Evolutionary conservation across 2,329 filamentous ascomycete genomes (phyloP), one percentile per base, ranked within the genome.

Genomic region (Orbilia brochopaga): DNA sequence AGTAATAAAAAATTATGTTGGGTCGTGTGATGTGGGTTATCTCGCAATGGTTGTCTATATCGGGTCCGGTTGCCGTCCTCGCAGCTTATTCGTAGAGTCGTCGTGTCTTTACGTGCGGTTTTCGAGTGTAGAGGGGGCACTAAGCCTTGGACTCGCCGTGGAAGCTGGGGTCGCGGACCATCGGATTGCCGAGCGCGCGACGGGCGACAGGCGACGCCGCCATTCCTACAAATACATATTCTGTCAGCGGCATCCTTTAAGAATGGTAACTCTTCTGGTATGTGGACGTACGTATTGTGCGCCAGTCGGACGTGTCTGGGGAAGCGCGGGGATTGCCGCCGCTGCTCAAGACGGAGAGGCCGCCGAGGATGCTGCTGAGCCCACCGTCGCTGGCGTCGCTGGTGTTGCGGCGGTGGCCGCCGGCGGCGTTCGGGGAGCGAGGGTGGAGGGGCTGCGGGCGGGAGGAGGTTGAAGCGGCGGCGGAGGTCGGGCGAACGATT

Each of bases 151-250:
- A 53, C 53, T 73, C 69, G 35, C 69, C 56, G 21, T 73, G 61
- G 46, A 73, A 73, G 62, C 69, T 73, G 8, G 69, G 69, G 23
- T 73, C 69, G 32, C 69, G 69, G 24, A 73, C 51, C 69, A 73
- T 73, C 0, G 69, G 69, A 27, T 73, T 73, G 55, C 55, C 55
- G 53, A 73, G 17, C 1, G 57, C 35, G 19, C 62, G 61, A 32
- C 69, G 69, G 35, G 69, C 69, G 32, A 73, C 69, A 2, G 69
- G 69, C 15, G 69, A 73, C 19, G 60, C 61, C 13, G 69, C 52
- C 30, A 57, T 62, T 58, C 52, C 69, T 72, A 35, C 4, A 10
- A 1, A 11, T n/a, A n/a, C n/a, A n/a, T n/a, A n/a, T n/a, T n/a
- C n/a, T 54, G 53, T 67, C 58, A 67, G 56, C 35, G 23, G 51